These are phyloP conservation scores for Aspergillus incahuasiensis DNA, from an alignment of 495 filamentous ascomycete species.

Conservation along the genomic window DNA sequence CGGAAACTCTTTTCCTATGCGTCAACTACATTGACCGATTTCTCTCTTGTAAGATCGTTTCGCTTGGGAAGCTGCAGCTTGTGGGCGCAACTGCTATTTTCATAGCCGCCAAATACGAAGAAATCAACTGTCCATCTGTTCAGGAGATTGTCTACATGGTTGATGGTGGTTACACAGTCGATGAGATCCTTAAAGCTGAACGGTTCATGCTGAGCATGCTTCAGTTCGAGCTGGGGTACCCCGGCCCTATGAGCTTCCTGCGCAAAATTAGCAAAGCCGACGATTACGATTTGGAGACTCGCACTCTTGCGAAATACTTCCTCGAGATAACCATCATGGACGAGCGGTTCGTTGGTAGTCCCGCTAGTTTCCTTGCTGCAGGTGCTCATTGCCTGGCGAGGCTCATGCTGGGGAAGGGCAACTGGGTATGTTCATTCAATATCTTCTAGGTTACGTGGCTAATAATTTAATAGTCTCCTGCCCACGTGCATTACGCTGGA, in stretches of 20 bases:
- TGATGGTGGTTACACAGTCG: slow-evolving; percentile 77
- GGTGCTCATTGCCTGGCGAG: slow-evolving; percentile 93
- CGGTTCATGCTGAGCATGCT: slow-evolving; percentile 97
- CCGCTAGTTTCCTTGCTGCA: slow-evolving; percentile 84
- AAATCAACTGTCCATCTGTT: slow-evolving; percentile 93
- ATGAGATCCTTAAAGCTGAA: slow-evolving; percentile 96
- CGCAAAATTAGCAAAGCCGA: slow-evolving; percentile 97
- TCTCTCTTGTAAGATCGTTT: slow-evolving; percentile 89
- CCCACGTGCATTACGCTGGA: slow-evolving; percentile 85
- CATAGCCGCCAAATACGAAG: slow-evolving; percentile 95
- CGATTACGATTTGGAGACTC: slow-evolving; percentile 92
- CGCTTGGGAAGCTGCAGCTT: slow-evolving; percentile 88
- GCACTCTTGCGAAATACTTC: slow-evolving; percentile 97
- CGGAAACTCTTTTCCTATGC: slow-evolving; percentile 89
- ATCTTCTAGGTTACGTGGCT: slow-evolving; percentile 18
- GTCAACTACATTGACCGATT: slow-evolving; percentile 98
- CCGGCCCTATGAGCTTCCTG: slow-evolving; percentile 97
- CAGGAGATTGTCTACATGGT: slow-evolving; percentile 98
- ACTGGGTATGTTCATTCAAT: slow-evolving; percentile 65
- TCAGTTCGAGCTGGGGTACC: slow-evolving; percentile 91
- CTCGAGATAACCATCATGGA: slow-evolving; percentile 96
- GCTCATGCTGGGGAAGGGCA: slow-evolving; percentile 79
- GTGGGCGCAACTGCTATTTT: slow-evolving; percentile 96
- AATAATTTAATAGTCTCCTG: slow-evolving; percentile 54
- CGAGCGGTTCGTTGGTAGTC: slow-evolving; percentile 88